Evolutionary conservation across 2,329 filamentous ascomycete species (phyloP).

Genomic region (Bipolaris victoriae): DNA sequence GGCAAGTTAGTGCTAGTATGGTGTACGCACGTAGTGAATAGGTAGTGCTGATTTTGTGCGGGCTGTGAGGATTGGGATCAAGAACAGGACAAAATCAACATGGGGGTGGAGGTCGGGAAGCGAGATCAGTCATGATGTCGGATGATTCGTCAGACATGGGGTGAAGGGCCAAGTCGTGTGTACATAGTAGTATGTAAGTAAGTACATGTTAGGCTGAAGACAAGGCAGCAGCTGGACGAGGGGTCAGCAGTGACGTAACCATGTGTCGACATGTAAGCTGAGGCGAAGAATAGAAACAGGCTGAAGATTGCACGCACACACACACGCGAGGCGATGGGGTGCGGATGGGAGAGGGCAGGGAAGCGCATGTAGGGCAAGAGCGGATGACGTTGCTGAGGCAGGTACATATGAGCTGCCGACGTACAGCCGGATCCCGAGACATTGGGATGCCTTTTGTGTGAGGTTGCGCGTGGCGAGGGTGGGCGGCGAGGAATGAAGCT

Average conservation of each 20-base stretch:
- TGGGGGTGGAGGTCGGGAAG: too few species aligned
- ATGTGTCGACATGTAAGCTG: background rate
- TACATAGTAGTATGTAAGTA: background rate
- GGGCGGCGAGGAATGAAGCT: background rate
- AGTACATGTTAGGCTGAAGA: background rate
- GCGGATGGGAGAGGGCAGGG: background rate
- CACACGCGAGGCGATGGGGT: background rate
- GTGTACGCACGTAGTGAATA: too few species aligned
- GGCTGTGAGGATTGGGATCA: too few species aligned
- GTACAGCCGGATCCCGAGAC: slow-evolving; percentile 3
- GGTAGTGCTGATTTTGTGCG: too few species aligned
- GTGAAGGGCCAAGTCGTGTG: background rate
- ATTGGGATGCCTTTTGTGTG: slow-evolving; percentile 2
- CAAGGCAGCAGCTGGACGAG: background rate
- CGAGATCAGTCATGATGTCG: background rate
- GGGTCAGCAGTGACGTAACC: slow-evolving; percentile 13
- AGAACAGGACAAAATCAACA: too few species aligned
- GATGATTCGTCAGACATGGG: slow-evolving; percentile 5
- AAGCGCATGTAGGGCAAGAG: background rate
- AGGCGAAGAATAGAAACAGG: background rate
- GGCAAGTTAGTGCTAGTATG: too few species aligned
- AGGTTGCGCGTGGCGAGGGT: background rate
- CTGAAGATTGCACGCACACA: background rate
- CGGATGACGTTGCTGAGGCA: slow-evolving; percentile 1
- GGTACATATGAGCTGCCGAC: slow-evolving; percentile 11